Percentiles rank a stretch among this genome's conserved stretches.
phyloP scores from a whole-genome alignment of 306 rosid species.

The Morella rubra region DNA sequence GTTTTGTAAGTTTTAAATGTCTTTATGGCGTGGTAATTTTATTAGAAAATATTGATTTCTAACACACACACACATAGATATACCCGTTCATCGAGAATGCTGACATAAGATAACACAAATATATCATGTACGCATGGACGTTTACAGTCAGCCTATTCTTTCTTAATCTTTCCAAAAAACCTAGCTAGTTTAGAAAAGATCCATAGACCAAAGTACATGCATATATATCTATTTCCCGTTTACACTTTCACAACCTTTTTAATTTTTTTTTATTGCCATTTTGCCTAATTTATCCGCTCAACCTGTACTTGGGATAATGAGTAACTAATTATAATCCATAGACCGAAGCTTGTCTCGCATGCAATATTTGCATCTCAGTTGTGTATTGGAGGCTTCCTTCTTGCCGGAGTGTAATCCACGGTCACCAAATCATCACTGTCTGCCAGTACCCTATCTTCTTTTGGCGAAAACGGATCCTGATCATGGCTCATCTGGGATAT shows the following conservation, averaged over 20 bases:
- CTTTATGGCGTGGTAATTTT: too few relatives aligned
- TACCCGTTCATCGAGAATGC: not conserved
- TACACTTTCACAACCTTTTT: not conserved
- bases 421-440: conserved; percentile 52
- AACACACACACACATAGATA: too few relatives aligned
- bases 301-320: not conserved
- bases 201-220: not conserved
- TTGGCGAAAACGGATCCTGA: conserved; percentile 28
- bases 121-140: not conserved
- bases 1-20: too few relatives aligned
- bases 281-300: not conserved
- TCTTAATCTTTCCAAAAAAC: not conserved
- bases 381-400: conserved; percentile 85
- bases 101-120: not conserved
- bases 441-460: conserved; percentile 33
- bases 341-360: not conserved
- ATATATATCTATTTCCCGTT: not conserved
- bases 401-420: conserved; percentile 80
- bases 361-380: conserved; percentile 35
- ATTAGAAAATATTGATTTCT: too few relatives aligned
- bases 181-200: conserved; percentile 2
- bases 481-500: conserved; percentile 29
- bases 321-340: not conserved
- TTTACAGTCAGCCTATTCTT: not conserved
- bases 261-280: too few relatives aligned